Evolutionary conservation across 805 yeast genomes (phyloP).

Genomic region (Suhomyces pyralidae): DNA sequence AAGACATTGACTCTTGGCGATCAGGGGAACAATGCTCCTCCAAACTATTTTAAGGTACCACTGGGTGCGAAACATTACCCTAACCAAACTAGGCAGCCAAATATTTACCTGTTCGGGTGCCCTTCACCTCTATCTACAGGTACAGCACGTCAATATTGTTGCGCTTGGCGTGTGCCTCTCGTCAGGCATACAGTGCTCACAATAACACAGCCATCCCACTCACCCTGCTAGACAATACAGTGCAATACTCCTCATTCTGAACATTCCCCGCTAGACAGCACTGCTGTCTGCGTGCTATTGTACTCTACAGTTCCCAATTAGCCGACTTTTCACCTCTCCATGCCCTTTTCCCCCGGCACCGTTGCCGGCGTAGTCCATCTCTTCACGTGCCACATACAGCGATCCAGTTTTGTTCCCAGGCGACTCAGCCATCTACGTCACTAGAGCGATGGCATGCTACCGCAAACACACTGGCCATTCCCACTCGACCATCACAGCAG

Average conservation of each 20-base stretch:
- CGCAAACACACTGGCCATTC: conserved; percentile 5
- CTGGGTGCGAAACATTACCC: background rate
- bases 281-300: background rate
- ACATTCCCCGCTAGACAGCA: background rate
- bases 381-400: background rate
- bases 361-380: background rate
- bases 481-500: conserved; percentile 17
- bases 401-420: background rate
- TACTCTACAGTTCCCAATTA: background rate
- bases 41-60: background rate
- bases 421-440: background rate
- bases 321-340: background rate
- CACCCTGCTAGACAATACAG: background rate
- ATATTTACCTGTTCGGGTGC: background rate
- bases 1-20: background rate
- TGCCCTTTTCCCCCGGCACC: background rate
- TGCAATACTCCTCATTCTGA: background rate
- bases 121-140: background rate
- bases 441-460: background rate
- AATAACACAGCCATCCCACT: background rate
- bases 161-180: background rate
- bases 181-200: background rate
- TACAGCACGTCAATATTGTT: background rate
- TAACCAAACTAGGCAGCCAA: background rate
- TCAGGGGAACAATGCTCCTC: background rate